Conservation (phyloP, 768 basidiomycete species). For the Lentinula detonsa region DNA sequence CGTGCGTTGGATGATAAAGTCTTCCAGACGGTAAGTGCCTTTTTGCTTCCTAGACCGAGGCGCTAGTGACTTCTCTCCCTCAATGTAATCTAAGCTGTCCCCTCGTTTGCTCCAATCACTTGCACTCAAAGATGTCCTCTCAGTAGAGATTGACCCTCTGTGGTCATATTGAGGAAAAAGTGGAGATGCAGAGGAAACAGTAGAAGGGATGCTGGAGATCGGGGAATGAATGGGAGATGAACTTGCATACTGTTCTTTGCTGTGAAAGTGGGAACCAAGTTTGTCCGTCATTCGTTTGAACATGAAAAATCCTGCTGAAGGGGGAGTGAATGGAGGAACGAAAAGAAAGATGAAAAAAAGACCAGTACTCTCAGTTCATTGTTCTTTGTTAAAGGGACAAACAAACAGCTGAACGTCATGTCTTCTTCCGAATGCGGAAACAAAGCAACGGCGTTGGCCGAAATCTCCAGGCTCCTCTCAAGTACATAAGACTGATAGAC, state of each 20-base stretch:
- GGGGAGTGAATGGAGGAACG: constrained; percentile 5
- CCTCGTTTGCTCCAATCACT: constrained; percentile 42
- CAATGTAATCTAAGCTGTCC: constrained; percentile 28
- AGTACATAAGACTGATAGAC: too few relatives aligned
- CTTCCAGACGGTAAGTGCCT: constrained; percentile 64
- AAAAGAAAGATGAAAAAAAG: constrained; percentile 7
- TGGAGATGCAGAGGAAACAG: constrained; percentile 22
- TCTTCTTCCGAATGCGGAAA: background rate
- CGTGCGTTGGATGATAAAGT: constrained; percentile 79
- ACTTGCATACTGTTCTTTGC: background rate
- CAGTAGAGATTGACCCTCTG: constrained; percentile 63
- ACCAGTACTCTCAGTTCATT: constrained; percentile 12
- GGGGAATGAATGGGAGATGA: constrained; percentile 2
- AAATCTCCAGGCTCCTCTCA: too few relatives aligned
- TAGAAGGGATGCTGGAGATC: constrained; percentile 7
- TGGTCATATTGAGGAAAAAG: constrained; percentile 39
- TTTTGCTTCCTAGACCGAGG: constrained; percentile 42
- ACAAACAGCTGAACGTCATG: background rate
- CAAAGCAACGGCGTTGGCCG: background rate
- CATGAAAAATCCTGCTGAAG: constrained; percentile 23
- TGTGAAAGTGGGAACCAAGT: constrained; percentile 28
- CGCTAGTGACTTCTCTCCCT: constrained; percentile 20
- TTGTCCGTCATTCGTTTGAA: constrained; percentile 49
- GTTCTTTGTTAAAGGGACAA: constrained; percentile 19
- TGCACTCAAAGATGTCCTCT: constrained; percentile 46